A percentile compares a stretch with the other conserved stretches of the same genome.
Evolutionary conservation across 108 stramenopile genomes (phyloP).

Genomic region (Cylindrotheca fusiformis): DNA sequence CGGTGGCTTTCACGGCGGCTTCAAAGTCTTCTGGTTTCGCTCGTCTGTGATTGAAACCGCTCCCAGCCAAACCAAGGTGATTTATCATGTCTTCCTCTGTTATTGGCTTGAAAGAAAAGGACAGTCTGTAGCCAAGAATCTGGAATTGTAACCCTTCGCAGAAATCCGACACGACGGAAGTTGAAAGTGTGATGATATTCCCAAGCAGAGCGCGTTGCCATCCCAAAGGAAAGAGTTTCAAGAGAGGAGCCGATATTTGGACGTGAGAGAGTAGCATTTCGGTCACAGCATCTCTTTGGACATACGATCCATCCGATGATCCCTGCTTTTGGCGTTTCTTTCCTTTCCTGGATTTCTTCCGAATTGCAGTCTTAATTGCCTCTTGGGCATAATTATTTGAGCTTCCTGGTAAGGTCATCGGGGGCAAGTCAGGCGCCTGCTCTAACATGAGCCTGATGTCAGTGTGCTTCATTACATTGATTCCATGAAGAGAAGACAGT

Average conservation of each 20-base stretch:
- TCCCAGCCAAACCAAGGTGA: conserved; percentile 54
- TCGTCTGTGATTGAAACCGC: conserved; percentile 53
- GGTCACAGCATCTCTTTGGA: conserved; percentile 83
- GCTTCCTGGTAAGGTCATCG: conserved; percentile 35
- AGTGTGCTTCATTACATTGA: conserved; percentile 80
- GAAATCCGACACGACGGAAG: conserved; percentile 80
- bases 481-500: conserved; percentile 75
- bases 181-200: conserved; percentile 81
- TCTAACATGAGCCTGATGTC: conserved; percentile 80
- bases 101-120: conserved; percentile 84
- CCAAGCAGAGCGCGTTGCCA: conserved; percentile 88
- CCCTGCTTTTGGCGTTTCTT: conserved; percentile 34
- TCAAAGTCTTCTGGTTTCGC: conserved; percentile 75
- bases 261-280: conserved; percentile 85
- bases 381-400: conserved; percentile 51
- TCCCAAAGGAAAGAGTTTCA: conserved; percentile 81
- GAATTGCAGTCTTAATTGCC: conserved; percentile 65
- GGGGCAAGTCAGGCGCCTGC: conserved; percentile 68
- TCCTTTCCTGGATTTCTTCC: conserved; percentile 44
- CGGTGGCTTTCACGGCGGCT: conserved; percentile 81
- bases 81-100: conserved; percentile 77
- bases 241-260: conserved; percentile 83
- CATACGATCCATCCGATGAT: conserved; percentile 47
- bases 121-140: conserved; percentile 75
- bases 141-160: conserved; percentile 80